Conservation (phyloP, 164 flowering plant species). For the Stephania japonica region DNA sequence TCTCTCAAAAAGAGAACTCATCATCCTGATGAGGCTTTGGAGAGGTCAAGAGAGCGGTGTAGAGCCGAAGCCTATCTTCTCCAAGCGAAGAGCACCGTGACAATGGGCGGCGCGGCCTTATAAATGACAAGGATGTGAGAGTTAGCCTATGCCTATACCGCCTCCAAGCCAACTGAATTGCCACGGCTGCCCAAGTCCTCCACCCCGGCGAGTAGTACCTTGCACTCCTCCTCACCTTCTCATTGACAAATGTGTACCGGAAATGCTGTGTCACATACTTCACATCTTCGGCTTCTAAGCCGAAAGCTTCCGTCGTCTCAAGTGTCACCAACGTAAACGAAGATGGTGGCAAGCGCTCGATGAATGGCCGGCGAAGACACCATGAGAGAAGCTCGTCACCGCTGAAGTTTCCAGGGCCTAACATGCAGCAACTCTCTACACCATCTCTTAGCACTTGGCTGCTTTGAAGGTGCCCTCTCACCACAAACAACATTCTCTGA, state of each 20-base stretch:
- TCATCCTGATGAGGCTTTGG: constrained; percentile 94
- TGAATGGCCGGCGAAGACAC: constrained; percentile 82
- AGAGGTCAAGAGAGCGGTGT: constrained; percentile 83
- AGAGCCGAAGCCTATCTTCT: constrained; percentile 80
- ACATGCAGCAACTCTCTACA: constrained; percentile 83
- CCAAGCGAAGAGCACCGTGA: constrained; percentile 75
- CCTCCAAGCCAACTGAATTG: constrained; percentile 91
- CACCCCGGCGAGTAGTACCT: constrained; percentile 92
- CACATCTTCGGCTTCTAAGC: constrained; percentile 79
- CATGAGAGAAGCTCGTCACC: constrained; percentile 93
- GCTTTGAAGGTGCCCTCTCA: constrained; percentile 88
- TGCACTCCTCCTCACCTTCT: constrained; percentile 78
- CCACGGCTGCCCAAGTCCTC: constrained; percentile 98
- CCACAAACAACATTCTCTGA: constrained; percentile 83
- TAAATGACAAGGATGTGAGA: constrained; percentile 73
- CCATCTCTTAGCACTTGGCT: constrained; percentile 85
- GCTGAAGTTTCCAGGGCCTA: constrained; percentile 94
- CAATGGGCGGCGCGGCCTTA: constrained; percentile 76
- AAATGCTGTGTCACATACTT: constrained; percentile 94
- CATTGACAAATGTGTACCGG: constrained; percentile 80
- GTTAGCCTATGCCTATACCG: constrained; percentile 74
- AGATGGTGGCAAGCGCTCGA: constrained; percentile 83
- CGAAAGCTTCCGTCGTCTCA: constrained; percentile 88
- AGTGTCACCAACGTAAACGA: constrained; percentile 71
- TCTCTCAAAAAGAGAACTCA: constrained; percentile 53